Evolutionary conservation across 441 rosid genomes (phyloP).

Genomic region (Sinapis alba): DNA sequence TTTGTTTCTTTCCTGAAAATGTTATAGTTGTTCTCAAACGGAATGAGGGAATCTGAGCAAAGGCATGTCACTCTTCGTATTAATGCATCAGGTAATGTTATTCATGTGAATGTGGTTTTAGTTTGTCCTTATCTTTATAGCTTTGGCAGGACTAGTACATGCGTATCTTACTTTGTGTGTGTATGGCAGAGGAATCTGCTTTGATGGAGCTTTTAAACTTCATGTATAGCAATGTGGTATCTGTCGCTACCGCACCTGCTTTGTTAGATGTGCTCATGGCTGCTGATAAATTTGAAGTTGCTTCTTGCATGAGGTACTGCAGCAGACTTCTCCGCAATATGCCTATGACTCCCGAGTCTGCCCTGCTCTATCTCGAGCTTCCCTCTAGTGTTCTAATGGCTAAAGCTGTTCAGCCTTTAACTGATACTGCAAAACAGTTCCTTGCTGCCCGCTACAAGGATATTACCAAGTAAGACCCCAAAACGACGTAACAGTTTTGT

Average conservation of each 20-base stretch:
- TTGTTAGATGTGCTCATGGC: slow-evolving; percentile 76
- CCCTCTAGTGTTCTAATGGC: slow-evolving; percentile 70
- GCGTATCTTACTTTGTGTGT: not conserved
- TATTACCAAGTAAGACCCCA: slow-evolving; percentile 53
- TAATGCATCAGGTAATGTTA: slow-evolving; percentile 69
- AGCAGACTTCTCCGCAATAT: slow-evolving; percentile 60
- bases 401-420: slow-evolving; percentile 71
- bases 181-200: slow-evolving; percentile 68
- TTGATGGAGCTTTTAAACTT: slow-evolving; percentile 69
- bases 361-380: slow-evolving; percentile 68
- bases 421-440: slow-evolving; percentile 69
- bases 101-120: not conserved
- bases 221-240: slow-evolving; percentile 64
- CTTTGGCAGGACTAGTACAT: not conserved
- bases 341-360: slow-evolving; percentile 77
- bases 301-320: slow-evolving; percentile 77
- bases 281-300: slow-evolving; percentile 79
- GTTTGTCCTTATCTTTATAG: not conserved
- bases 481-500: not conserved
- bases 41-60: slow-evolving; percentile 89
- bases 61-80: slow-evolving; percentile 76
- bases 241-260: slow-evolving; percentile 54
- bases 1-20: not conserved
- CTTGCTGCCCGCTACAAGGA: slow-evolving; percentile 66
- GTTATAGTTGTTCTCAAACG: slow-evolving; percentile 85